Evolutionary conservation across 148 eudicot species (phyloP).

Genomic region (Persicaria tinctoria): DNA sequence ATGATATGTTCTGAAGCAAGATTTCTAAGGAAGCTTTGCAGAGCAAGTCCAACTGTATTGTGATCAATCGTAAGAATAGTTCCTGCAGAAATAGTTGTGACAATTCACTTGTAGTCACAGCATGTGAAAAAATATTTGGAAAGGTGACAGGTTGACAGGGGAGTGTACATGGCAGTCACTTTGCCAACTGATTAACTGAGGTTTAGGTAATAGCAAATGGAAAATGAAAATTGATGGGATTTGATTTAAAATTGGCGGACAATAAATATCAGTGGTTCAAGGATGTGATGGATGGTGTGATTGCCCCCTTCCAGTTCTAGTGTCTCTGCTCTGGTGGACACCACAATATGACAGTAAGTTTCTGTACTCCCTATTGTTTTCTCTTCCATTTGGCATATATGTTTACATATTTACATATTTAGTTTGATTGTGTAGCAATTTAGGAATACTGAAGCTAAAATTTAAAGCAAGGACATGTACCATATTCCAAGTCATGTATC

Average conservation of each 20-base stretch:
- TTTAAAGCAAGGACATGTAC: background rate
- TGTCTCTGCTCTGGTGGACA: too few relatives aligned
- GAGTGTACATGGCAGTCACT: background rate
- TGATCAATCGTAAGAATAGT: background rate
- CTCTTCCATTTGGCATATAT: background rate
- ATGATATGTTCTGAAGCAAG: background rate
- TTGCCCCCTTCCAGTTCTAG: too few relatives aligned
- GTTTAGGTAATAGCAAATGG: slow-evolving; percentile 7
- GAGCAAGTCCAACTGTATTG: background rate
- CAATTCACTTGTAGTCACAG: background rate
- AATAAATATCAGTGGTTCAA: background rate
- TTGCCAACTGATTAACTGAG: background rate
- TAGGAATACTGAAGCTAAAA: background rate
- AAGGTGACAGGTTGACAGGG: too few relatives aligned
- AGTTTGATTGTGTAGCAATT: background rate
- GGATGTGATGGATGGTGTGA: too few relatives aligned
- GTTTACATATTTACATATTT: background rate
- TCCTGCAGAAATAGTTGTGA: background rate
- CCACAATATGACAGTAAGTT: too few relatives aligned
- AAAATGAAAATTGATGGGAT: background rate
- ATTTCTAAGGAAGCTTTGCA: background rate
- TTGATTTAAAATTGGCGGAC: background rate
- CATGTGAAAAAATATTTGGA: background rate
- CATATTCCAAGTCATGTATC: background rate
- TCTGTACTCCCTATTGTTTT: background rate